Evolutionary conservation across 495 filamentous ascomycete species (phyloP).

Genomic region (Cryomyces minteri): DNA sequence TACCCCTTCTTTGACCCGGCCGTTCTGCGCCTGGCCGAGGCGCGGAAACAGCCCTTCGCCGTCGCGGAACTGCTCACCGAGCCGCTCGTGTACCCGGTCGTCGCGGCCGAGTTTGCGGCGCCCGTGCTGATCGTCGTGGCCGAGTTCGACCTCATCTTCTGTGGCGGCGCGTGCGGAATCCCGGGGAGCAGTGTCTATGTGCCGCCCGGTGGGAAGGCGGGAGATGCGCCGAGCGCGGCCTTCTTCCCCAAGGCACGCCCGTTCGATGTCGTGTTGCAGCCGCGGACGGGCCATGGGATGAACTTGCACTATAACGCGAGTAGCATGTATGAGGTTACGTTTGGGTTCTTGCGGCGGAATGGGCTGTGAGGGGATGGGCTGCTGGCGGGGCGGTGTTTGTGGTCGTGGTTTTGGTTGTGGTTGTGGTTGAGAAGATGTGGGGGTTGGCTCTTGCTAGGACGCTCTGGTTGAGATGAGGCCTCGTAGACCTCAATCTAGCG

Average conservation of each 20-base stretch:
- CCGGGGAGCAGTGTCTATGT: not conserved
- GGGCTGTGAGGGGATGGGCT: too few species aligned
- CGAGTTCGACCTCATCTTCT: slow-evolving; percentile 7
- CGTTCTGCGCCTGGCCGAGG: slow-evolving; percentile 1
- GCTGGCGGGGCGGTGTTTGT: too few species aligned
- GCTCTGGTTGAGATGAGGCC: too few species aligned
- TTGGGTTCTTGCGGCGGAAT: not conserved
- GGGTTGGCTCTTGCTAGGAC: too few species aligned
- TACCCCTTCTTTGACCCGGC: slow-evolving; percentile 6
- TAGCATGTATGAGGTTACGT: slow-evolving; percentile 1
- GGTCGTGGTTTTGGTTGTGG: not conserved
- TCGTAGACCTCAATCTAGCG: too few species aligned
- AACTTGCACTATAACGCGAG: slow-evolving; percentile 10
- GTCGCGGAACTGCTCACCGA: slow-evolving; percentile 2
- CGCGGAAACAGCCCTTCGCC: slow-evolving; percentile 2
- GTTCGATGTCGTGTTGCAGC: slow-evolving; percentile 8
- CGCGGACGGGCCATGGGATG: slow-evolving; percentile 8
- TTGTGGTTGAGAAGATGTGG: too few species aligned
- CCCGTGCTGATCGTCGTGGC: slow-evolving; percentile 4
- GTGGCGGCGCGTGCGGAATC: slow-evolving; percentile 3
- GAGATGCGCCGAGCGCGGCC: not conserved
- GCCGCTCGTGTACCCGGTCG: not conserved
- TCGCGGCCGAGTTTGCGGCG: slow-evolving; percentile 1
- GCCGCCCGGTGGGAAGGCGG: not conserved
- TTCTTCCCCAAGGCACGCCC: slow-evolving; percentile 3